These are phyloP conservation scores for Kuraishia piskuri DNA, from an alignment of 805 yeast genomes.

Conservation along the genomic window DNA sequence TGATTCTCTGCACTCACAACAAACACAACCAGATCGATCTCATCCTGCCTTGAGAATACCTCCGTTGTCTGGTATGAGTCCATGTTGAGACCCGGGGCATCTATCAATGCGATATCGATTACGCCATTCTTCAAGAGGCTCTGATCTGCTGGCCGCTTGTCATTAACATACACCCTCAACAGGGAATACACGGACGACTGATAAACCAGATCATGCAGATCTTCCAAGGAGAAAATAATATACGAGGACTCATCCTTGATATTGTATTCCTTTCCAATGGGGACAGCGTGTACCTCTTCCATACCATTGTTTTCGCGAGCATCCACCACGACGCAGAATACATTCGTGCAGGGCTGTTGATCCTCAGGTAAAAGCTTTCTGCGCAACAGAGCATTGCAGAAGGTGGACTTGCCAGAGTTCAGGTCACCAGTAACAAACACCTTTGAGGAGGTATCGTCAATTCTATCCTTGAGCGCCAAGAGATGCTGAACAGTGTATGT, in stretches of 20 bases:
- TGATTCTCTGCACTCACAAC: slow-evolving; percentile 96
- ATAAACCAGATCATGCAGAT: slow-evolving; percentile 62
- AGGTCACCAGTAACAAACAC: slow-evolving; percentile 96
- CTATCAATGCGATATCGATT: slow-evolving; percentile 85
- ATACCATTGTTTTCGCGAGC: slow-evolving; percentile 62
- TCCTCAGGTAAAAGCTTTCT: slow-evolving; percentile 84
- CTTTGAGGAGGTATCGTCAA: slow-evolving; percentile 86
- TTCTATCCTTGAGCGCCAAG: slow-evolving; percentile 63
- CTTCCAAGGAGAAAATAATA: slow-evolving; percentile 41
- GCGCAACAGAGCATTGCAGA: slow-evolving; percentile 83
- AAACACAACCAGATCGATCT: slow-evolving; percentile 91
- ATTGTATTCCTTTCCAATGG: slow-evolving; percentile 43
- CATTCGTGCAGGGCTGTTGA: slow-evolving; percentile 96
- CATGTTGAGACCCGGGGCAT: slow-evolving; percentile 94
- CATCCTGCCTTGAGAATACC: slow-evolving; percentile 93
- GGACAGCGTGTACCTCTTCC: slow-evolving; percentile 93
- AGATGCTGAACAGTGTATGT: slow-evolving; percentile 60
- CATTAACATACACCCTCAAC: slow-evolving; percentile 76
- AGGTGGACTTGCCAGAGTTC: slow-evolving; percentile 93
- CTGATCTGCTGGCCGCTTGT: slow-evolving; percentile 54
- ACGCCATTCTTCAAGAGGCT: slow-evolving; percentile 82
- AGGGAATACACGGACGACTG: slow-evolving; percentile 64
- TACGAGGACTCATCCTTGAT: slow-evolving; percentile 58
- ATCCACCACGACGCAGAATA: slow-evolving; percentile 90
- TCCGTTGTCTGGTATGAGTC: slow-evolving; percentile 93